phyloP scores from a whole-genome alignment of 495 filamentous ascomycete genomes.

The Saxophila tyrrhenica region DNA sequence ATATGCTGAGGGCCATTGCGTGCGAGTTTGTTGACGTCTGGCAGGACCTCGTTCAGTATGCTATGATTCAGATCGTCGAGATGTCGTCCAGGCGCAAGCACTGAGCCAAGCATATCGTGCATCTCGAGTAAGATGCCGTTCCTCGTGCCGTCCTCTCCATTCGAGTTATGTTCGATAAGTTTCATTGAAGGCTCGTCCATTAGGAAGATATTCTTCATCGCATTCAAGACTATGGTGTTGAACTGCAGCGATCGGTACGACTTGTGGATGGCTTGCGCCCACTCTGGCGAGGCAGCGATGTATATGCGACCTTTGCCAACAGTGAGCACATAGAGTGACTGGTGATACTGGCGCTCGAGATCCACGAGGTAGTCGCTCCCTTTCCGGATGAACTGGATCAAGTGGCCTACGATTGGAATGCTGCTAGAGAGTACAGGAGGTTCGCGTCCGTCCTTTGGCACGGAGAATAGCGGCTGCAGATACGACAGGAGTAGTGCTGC shows the following conservation, averaged over 20 bases:
- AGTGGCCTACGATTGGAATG: conserved; percentile 39
- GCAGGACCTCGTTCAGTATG: conserved; percentile 1
- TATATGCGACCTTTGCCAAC: conserved; percentile 37
- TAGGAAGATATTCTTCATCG: conserved; percentile 18
- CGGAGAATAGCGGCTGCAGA: not conserved
- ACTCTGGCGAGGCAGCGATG: conserved; percentile 32
- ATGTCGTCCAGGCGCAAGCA: conserved; percentile 8
- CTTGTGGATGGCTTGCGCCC: conserved; percentile 36
- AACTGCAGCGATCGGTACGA: conserved; percentile 34
- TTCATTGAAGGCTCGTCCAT: conserved; percentile 15
- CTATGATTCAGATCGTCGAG: conserved; percentile 19
- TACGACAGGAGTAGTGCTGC: not conserved
- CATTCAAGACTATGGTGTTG: conserved; percentile 20
- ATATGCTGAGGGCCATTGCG: not conserved
- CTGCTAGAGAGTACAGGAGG: conserved; percentile 30
- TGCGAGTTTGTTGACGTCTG: conserved; percentile 5
- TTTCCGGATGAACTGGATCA: conserved; percentile 31
- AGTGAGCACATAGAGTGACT: conserved; percentile 35
- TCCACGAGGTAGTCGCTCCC: conserved; percentile 31
- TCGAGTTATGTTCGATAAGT: conserved; percentile 8
- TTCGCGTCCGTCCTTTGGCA: conserved; percentile 32
- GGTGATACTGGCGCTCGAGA: conserved; percentile 11
- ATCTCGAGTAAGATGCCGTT: conserved; percentile 15
- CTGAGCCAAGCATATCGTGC: conserved; percentile 20
- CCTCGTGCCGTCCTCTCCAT: conserved; percentile 10